Conservation (phyloP, 139 green algal species). For the Zygnema circumcarinatum region DNA sequence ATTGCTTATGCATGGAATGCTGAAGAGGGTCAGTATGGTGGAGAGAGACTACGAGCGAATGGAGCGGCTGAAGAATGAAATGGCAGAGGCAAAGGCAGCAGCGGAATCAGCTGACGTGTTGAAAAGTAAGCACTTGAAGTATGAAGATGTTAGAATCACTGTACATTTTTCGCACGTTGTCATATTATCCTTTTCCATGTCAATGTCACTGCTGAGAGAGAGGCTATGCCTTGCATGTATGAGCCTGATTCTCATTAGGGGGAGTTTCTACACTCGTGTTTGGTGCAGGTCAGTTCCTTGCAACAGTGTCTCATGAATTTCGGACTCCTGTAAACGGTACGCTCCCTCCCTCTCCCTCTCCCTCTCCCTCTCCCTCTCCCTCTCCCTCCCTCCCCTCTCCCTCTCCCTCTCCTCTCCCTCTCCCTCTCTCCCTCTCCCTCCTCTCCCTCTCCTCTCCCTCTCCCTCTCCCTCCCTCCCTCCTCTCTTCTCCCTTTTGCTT, state of each 20-base stretch:
- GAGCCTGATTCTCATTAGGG: too few relatives aligned
- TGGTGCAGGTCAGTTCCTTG: slow-evolving; percentile 29
- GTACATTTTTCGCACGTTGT: too few relatives aligned
- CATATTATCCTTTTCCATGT: too few relatives aligned
- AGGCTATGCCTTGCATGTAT: too few relatives aligned
- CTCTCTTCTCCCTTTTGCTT: slow-evolving; percentile 22
- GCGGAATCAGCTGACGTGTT: background rate
- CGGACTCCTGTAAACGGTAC: slow-evolving; percentile 88
- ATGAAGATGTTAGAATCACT: too few relatives aligned
- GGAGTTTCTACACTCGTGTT: too few relatives aligned
- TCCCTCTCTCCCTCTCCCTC: slow-evolving; percentile 16
- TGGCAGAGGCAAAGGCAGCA: background rate
- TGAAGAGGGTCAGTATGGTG: background rate
- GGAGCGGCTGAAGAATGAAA: slow-evolving; percentile 16
- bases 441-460: background rate
- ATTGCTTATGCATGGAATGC: background rate
- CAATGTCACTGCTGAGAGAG: too few relatives aligned
- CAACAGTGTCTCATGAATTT: slow-evolving; percentile 79
- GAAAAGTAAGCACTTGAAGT: slow-evolving; percentile 1
- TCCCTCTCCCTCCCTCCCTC: background rate
- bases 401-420: slow-evolving; percentile 28
- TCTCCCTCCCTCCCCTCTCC: slow-evolving; percentile 12
- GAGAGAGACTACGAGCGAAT: slow-evolving; percentile 40
- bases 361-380: background rate
- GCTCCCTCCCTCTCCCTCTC: background rate